A percentile compares a stretch with the other conserved stretches of the same genome.
These are phyloP conservation scores for Neospora caninum DNA, from an alignment of 169 alveolate species.

Conservation along the genomic window DNA sequence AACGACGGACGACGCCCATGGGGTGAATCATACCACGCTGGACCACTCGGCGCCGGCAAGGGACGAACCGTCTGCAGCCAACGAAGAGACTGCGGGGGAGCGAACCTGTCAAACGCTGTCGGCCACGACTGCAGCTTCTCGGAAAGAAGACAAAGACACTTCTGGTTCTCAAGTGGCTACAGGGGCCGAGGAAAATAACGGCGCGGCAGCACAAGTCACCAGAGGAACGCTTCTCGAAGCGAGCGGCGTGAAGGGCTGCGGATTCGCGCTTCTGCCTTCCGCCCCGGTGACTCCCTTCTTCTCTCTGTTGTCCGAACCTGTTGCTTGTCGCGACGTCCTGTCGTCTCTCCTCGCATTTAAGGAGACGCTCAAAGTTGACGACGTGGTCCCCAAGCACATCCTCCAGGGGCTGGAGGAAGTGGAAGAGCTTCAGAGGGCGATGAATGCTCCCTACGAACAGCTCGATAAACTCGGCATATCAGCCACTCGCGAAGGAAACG, in stretches of 20 bases:
- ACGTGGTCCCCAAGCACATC: neutral
- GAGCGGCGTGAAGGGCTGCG: neutral
- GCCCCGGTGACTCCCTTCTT: neutral
- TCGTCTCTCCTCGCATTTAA: neutral
- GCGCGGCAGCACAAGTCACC: neutral
- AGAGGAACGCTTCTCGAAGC: neutral
- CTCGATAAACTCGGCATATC: constrained; percentile 12
- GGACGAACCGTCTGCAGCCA: too few species aligned
- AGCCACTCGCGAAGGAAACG: neutral
- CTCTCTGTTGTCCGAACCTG: neutral
- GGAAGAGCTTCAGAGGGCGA: neutral
- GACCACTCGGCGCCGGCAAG: too few species aligned
- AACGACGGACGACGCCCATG: too few species aligned
- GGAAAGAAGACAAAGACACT: neutral
- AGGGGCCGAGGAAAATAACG: neutral
- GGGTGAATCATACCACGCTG: too few species aligned
- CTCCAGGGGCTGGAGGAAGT: neutral
- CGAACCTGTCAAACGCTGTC: too few species aligned
- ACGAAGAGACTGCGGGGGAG: too few species aligned
- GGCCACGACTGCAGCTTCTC: too few species aligned
- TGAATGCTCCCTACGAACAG: constrained; percentile 2
- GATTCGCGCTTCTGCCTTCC: neutral
- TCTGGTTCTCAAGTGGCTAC: neutral
- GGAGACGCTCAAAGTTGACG: neutral
- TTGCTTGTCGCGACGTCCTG: neutral